Evolutionary conservation across 148 eudicot genomes (phyloP), one percentile per base, ranked within the genome.

Genomic region (Linanthus parryae): DNA sequence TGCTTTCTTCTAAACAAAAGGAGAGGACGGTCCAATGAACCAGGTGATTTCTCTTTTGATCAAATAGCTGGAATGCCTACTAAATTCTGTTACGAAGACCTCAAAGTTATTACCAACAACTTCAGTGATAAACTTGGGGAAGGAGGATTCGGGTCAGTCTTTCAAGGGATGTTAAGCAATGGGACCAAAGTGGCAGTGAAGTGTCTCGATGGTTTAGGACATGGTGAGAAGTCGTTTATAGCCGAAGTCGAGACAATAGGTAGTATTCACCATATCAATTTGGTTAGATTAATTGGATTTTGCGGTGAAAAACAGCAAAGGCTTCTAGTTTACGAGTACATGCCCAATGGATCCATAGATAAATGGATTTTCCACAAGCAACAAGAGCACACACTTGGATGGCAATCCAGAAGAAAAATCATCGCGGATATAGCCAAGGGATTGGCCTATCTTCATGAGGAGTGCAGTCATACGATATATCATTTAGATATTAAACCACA

Each of bases 211-310:
- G 30, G 18, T 13, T 12, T 47, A 47, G 33, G 30, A 3, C 31
- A 23, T 13, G 18, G 22, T 2, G 15, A 25, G 50, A 45, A 45
- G 18, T 21, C 50, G 13, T 45, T 45, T 16, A 23, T 47, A 26
- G 51, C 51, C 1, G 51, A 47, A 26, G 51, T 47, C n/a, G 2
- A 47, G 20, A 23, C 51, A n/a, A 47, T 47, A 14, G 51, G 51
- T 8, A 47, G 13, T 31, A 47, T 47, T 47, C 51, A 47, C 51
- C 51, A 47, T 47, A 31, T 47, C 31, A 47, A 47, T 26, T 24
- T 47, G 51, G 51, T 47, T n/a, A 47, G 26, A 19, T n/a, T 43
- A 12, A 43, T 43, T 17, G 47, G 47, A 17, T 43, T 20, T 10
- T 43, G 47, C 21, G 23, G 14, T 11, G 47, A 43, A 43, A 43